Evolutionary conservation across 2,329 filamentous ascomycete species (phyloP).

Genomic region (Sclerotinia sclerotiorum): DNA sequence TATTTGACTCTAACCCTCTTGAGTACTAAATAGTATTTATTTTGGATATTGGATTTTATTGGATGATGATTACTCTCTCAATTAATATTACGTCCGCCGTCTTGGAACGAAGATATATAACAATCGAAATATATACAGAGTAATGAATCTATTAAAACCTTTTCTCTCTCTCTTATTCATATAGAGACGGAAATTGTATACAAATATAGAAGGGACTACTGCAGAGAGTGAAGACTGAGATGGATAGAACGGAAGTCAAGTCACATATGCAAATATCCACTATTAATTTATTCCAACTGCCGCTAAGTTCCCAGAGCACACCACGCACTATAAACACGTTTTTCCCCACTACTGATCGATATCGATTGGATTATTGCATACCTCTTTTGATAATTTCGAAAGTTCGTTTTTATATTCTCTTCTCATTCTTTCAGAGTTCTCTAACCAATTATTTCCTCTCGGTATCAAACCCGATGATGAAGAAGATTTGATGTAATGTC

Average conservation of each 20-base stretch:
- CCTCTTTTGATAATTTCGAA: neutral
- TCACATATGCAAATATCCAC: neutral
- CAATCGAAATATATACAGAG: neutral
- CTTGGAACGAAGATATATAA: neutral
- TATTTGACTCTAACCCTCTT: neutral
- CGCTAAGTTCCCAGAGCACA: constrained; percentile 9
- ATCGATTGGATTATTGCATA: neutral
- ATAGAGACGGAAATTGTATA: neutral
- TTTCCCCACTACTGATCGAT: constrained; percentile 6
- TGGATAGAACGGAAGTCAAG: neutral
- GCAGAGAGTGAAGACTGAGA: neutral
- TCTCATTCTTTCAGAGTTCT: neutral
- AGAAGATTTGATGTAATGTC: neutral
- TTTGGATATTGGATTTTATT: neutral
- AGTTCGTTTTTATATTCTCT: neutral
- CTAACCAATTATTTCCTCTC: neutral
- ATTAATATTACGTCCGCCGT: neutral
- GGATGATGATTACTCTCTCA: neutral
- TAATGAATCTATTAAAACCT: neutral
- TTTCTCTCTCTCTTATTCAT: neutral
- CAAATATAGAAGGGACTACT: neutral
- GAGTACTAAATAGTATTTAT: neutral
- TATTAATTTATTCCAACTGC: constrained; percentile 7
- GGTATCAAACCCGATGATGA: neutral
- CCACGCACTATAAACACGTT: neutral